These are phyloP conservation scores for Chrysophaeum taylorii DNA, from an alignment of 352 stramenopile species.

Conservation along the genomic window DNA sequence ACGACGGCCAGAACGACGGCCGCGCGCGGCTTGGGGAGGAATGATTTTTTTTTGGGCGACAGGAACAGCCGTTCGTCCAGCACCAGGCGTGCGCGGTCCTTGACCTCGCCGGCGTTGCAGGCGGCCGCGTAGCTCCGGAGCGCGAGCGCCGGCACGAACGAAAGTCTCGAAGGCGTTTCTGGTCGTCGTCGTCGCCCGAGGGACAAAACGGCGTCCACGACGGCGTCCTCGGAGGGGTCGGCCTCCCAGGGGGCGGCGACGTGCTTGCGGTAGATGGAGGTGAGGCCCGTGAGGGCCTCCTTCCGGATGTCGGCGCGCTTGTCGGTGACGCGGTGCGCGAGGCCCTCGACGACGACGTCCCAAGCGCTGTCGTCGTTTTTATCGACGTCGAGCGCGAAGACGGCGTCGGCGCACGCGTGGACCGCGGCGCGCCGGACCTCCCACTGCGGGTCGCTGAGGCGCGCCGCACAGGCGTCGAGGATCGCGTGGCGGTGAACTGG, in stretches of 20 bases:
- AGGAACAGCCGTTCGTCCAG: background rate
- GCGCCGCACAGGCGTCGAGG: background rate
- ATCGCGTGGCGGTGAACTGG: too few relatives aligned
- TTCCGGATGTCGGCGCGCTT: conserved; percentile 1
- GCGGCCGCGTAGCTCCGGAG: background rate
- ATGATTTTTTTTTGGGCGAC: too few relatives aligned
- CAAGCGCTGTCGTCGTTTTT: background rate
- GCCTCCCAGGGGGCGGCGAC: background rate
- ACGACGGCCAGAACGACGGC: too few relatives aligned
- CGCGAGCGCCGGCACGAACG: background rate
- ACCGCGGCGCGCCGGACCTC: background rate
- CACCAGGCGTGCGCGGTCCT: background rate
- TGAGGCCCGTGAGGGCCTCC: conserved; percentile 4
- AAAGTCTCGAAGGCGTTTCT: background rate
- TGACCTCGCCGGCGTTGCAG: background rate
- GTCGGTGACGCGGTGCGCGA: background rate
- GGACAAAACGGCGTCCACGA: background rate
- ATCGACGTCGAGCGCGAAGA: background rate
- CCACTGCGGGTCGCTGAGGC: background rate
- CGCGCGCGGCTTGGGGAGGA: too few relatives aligned
- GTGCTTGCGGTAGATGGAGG: background rate
- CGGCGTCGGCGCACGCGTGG: background rate
- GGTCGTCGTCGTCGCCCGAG: conserved; percentile 9
- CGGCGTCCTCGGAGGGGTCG: background rate
- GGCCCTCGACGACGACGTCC: background rate